Evolutionary conservation across 1,284 basidiomycete genomes (phyloP).

Genomic region (Moesziomyces antarcticus): DNA sequence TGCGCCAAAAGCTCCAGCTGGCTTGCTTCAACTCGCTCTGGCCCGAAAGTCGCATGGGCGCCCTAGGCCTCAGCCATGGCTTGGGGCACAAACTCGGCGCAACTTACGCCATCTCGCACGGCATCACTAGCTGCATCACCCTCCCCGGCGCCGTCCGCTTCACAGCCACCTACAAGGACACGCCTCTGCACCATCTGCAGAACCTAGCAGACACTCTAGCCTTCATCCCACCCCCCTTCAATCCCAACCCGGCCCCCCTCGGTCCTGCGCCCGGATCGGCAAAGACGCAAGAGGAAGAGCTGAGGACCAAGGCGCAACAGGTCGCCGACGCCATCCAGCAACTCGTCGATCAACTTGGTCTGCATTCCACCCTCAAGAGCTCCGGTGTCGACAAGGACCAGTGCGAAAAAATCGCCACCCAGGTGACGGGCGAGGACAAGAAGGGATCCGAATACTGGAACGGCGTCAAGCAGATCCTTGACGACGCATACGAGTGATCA

Average conservation of each 20-base stretch:
- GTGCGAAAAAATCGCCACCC: conserved; percentile 72
- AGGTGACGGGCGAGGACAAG: conserved; percentile 66
- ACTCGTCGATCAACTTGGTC: conserved; percentile 74
- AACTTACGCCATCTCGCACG: conserved; percentile 80
- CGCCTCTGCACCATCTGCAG: conserved; percentile 31
- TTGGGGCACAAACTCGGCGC: conserved; percentile 78
- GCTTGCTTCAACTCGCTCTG: conserved; percentile 81
- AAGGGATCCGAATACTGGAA: conserved; percentile 33
- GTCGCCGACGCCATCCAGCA: conserved; percentile 49
- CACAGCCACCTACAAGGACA: conserved; percentile 23
- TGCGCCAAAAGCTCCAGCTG: conserved; percentile 77
- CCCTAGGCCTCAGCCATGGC: conserved; percentile 78
- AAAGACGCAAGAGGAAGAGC: not conserved
- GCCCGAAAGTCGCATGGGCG: conserved; percentile 73
- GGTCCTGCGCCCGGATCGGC: conserved; percentile 1
- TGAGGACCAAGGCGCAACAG: conserved; percentile 17
- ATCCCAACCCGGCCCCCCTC: conserved; percentile 18
- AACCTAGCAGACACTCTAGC: conserved; percentile 50
- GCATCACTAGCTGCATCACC: conserved; percentile 84
- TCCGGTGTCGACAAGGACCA: conserved; percentile 75
- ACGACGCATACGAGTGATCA: conserved; percentile 38
- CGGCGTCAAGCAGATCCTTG: conserved; percentile 34
- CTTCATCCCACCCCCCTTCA: conserved; percentile 53
- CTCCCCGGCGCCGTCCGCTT: conserved; percentile 67
- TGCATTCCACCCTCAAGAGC: conserved; percentile 73